Conservation (phyloP, 768 basidiomycete genomes). For the Mrakia hoshinonis region DNA sequence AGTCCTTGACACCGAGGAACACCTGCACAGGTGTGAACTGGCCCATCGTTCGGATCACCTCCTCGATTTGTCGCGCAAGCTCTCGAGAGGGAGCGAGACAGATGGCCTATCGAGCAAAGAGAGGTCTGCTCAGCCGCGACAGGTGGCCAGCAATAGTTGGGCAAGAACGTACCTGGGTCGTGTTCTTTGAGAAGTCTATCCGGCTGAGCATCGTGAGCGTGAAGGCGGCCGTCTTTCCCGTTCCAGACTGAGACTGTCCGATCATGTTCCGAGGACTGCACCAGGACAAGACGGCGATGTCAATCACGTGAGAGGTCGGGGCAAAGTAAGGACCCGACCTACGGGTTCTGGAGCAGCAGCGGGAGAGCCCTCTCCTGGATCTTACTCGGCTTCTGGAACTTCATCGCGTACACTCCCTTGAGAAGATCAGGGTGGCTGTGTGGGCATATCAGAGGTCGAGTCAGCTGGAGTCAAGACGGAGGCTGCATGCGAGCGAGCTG, state of each 20-base stretch:
- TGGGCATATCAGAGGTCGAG: neutral
- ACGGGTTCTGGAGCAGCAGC: conserved; percentile 83
- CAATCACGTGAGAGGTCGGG: conserved; percentile 42
- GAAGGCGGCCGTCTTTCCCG: conserved; percentile 98
- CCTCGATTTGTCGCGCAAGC: conserved; percentile 94
- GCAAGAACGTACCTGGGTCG: conserved; percentile 59
- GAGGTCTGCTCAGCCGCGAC: conserved; percentile 16
- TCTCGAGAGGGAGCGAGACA: conserved; percentile 98
- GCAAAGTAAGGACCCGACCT: conserved; percentile 48
- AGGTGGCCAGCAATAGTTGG: neutral
- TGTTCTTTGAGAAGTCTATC: conserved; percentile 69
- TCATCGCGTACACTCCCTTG: conserved; percentile 88
- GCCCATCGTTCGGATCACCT: conserved; percentile 86
- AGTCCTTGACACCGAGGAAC: conserved; percentile 87
- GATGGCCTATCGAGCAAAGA: conserved; percentile 55
- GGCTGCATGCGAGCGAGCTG: neutral
- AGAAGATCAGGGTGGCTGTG: conserved; percentile 71
- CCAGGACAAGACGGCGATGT: neutral
- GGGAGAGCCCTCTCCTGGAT: conserved; percentile 96
- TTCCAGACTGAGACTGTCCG: conserved; percentile 97
- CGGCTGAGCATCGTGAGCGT: conserved; percentile 94
- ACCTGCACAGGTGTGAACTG: conserved; percentile 89
- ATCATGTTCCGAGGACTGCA: conserved; percentile 94
- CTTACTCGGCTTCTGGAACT: conserved; percentile 95
- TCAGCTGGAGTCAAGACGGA: neutral